Evolutionary conservation across 75 land plant species (phyloP), one percentile per base, ranked within the genome.

Genomic region (Cunninghamia lanceolata): DNA sequence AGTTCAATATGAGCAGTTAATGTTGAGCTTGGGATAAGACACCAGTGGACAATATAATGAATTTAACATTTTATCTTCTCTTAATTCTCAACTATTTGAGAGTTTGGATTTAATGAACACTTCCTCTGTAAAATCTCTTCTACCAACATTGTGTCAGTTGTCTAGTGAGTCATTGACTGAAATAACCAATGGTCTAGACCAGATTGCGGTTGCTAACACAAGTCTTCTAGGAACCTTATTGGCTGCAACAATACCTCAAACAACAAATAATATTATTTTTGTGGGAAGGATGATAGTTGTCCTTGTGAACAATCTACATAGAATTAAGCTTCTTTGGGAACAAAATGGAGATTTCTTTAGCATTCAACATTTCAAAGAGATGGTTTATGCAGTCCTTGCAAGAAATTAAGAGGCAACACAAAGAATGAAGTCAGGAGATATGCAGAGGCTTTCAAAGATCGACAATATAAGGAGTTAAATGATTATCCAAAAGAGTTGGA

Each of bases 21-120:
- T 10, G 16, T 76, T 76, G 34, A 36, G 28, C 38, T 76, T 36
- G 32, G 43, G 4, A 76, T 17, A 39, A 36, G 99, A 97, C 78
- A 83, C 89, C 71, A 88, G 96, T 87, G 94, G 93, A 4, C 99
- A 95, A 82, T 93, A 92, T 66, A 95, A 94, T 87, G 99, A 98
- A 80, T 94, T 98, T 84, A 88, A 91, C 84, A 93, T 98, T 80
- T 93, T 98, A 16, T 94, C 99, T 63, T 96, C 95, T 81, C 90
- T 95, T 76, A 97, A 98, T 90, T 94, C 99, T 86, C 99, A 97
- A 96, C 89, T 96, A 34, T 98, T 98, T 90, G 99, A 95, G 86
- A 98, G 98, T 87, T 94, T 96, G 52, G 95, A 92, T 71, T 73
- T 91, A 86, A 98, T 98, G 99, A 93, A 94, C 63, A 88, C 93